Percentiles rank a stretch among this genome's conserved stretches.
phyloP scores from a whole-genome alignment of 345 rosid species.

The Brassica incana region DNA sequence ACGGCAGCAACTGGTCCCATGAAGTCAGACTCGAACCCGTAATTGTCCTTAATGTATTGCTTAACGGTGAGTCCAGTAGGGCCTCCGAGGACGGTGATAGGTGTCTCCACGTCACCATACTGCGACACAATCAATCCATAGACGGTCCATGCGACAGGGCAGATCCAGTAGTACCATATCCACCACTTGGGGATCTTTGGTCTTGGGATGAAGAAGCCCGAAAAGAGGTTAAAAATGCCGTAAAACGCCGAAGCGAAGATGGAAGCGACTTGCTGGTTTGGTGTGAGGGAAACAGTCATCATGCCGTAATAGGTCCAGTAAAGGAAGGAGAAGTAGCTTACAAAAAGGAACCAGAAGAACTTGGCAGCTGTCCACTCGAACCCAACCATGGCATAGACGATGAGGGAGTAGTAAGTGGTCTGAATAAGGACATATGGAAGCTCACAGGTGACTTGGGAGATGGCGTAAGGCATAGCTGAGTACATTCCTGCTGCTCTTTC shows the following conservation, averaged over 20 bases:
- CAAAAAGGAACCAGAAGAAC: constrained; percentile 74
- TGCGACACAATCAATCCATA: constrained; percentile 64
- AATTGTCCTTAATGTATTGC: constrained; percentile 45
- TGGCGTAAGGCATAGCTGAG: constrained; percentile 36
- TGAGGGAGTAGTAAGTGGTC: constrained; percentile 55
- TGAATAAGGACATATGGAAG: constrained; percentile 69
- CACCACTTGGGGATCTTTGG: constrained; percentile 90
- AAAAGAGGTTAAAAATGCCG: constrained; percentile 72
- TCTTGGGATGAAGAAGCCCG: constrained; percentile 85
- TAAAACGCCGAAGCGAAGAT: constrained; percentile 76
- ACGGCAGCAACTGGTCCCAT: constrained; percentile 75
- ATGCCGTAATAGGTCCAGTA: constrained; percentile 92
- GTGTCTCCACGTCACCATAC: constrained; percentile 50
- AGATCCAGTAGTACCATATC: constrained; percentile 89
- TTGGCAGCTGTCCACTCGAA: constrained; percentile 69
- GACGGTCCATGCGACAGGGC: constrained; percentile 79
- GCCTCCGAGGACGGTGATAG: constrained; percentile 44
- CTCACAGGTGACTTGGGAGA: constrained; percentile 61
- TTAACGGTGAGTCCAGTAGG: constrained; percentile 31
- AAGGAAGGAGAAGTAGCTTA: constrained; percentile 80
- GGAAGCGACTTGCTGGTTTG: constrained; percentile 79
- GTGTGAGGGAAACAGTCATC: constrained; percentile 87
- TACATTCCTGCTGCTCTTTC: constrained; percentile 55
- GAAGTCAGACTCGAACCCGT: constrained; percentile 61
- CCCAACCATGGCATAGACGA: constrained; percentile 75